Conservation (phyloP, 202 grass and related monocot species). For the Panicum virgatum region DNA sequence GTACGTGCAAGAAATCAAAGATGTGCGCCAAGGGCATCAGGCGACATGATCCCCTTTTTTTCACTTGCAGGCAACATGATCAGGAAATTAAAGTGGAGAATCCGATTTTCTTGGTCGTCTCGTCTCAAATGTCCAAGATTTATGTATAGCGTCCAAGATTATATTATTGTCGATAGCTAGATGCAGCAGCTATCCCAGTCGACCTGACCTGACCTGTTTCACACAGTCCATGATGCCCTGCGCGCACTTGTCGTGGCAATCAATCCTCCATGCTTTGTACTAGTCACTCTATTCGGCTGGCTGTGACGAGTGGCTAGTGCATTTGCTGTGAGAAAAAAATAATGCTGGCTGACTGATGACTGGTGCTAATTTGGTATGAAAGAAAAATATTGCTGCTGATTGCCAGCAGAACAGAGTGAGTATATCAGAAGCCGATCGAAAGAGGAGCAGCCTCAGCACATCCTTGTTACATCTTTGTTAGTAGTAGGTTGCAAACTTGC, state of each 20-base stretch:
- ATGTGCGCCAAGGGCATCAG: background rate
- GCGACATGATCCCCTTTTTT: background rate
- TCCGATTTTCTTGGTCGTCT: background rate
- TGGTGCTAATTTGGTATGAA: no score
- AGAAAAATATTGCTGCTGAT: no score
- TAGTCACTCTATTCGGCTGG: no score
- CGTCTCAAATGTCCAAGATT: background rate
- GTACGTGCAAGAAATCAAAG: background rate
- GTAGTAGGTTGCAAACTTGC: no score
- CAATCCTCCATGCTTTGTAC: background rate
- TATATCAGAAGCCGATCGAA: background rate
- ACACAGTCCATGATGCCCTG: background rate
- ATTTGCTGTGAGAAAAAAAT: no score
- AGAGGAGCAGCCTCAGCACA: background rate
- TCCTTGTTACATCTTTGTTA: constrained; percentile 16
- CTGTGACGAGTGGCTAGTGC: no score
- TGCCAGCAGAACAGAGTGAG: no score
- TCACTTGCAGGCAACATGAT: background rate
- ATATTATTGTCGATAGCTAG: background rate
- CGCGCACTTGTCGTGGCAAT: background rate
- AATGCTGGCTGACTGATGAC: no score
- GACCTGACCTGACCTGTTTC: background rate
- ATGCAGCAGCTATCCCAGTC: background rate
- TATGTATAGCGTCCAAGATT: background rate
- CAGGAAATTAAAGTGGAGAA: no score